phyloP scores from a whole-genome alignment of 2,329 filamentous ascomycete genomes.

The Colletotrichum scovillei region DNA sequence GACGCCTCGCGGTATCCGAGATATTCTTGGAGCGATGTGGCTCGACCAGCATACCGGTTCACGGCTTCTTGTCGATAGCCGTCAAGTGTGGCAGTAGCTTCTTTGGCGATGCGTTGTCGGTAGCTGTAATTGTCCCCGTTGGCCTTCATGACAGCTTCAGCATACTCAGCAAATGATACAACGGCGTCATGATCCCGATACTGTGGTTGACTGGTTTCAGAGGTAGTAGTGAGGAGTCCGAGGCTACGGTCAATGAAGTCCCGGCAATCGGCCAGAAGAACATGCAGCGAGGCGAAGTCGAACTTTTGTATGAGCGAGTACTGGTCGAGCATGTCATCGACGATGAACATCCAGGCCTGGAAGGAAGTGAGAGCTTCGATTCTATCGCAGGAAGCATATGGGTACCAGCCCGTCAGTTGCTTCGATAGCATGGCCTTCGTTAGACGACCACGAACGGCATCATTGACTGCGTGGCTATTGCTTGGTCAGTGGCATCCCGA shows the following conservation, averaged over 20 bases:
- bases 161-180: conserved; percentile 11
- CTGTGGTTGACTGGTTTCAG: background rate
- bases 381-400: conserved; percentile 15
- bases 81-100: conserved; percentile 8
- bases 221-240: background rate
- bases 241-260: conserved; percentile 29
- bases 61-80: conserved; percentile 17
- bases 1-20: conserved; percentile 21
- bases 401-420: conserved; percentile 27
- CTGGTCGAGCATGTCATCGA: conserved; percentile 29
- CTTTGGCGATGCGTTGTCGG: conserved; percentile 1
- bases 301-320: conserved; percentile 8
- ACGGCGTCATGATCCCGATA: conserved; percentile 22
- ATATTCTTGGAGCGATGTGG: background rate
- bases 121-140: conserved; percentile 5
- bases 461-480: conserved; percentile 17
- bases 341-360: conserved; percentile 28
- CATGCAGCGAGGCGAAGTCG: conserved; percentile 2
- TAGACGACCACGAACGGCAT: conserved; percentile 21
- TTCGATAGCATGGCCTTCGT: conserved; percentile 30
- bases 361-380: conserved; percentile 28
- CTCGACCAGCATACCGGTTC: conserved; percentile 15
- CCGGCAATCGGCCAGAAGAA: conserved; percentile 18
- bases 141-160: background rate
- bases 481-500: background rate